Base-by-base conservation (phyloP, 1,139 yeast genomes). In the Yamadazyma spencermartinsiae region DNA sequence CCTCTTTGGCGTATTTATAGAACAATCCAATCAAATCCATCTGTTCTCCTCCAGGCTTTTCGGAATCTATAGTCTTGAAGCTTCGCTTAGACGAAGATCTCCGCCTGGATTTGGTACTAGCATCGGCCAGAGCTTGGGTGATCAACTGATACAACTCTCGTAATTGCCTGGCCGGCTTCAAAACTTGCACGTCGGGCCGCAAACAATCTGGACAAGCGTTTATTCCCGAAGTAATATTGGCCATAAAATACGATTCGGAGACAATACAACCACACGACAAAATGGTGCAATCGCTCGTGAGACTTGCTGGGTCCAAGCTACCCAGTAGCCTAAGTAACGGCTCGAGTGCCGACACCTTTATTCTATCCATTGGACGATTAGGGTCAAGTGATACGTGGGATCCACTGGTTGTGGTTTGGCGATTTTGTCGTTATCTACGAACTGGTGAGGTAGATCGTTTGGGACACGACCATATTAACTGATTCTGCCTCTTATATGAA, bases 181-280 rank as follows among this genome's bases (percentile, higher is more conserved):
- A 49, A 1, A 78, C 36, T 2, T 48, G 39, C 1, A 42, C 46
- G 0, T 67, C 69, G 2, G 46, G 48, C 0, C 53, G 38, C 2
- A 55, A 54, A 50, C 90, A 83, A 3, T 61, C 55, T 2, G 84
- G 83, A 49, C 90, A 83, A 1, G 42, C 42, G 10, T 43, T 46
- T 12, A 45, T 47, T 34, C 38, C 58, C 2, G 43, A 43, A 12
- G 40, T 43, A 37, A 31, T 55, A 29, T 49, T 41, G n/a, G 58
- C 55, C 43, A 58, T 21, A 45, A 69, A 70, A 16, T 41, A 60
- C 1, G 60, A 47, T 48, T 82, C 84, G 1, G 90, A 80, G 0
- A 82, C 68, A 9, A 85, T 58, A 58, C 95, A 86, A 0, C 94
- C 92, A 60, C 95, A 86, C 0, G 80, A 61, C 14, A 85, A 61